These are phyloP conservation scores for Teratosphaeria nubilosa DNA, from an alignment of 2,329 filamentous ascomycete genomes.

Conservation along the genomic window DNA sequence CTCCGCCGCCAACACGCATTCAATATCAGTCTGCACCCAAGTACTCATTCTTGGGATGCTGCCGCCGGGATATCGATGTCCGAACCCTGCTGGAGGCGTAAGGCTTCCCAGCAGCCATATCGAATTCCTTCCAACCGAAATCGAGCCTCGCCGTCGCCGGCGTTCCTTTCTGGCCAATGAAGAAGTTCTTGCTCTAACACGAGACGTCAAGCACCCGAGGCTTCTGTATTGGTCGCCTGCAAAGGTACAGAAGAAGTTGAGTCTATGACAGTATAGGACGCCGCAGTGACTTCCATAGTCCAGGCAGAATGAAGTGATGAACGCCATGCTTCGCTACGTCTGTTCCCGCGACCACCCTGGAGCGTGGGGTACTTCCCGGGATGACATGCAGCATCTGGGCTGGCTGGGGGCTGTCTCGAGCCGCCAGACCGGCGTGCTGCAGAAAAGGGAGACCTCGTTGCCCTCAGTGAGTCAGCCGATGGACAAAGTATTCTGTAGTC, in stretches of 20 bases:
- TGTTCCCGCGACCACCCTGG: not conserved
- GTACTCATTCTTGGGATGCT: not conserved
- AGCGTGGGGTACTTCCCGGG: not conserved
- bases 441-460: not conserved
- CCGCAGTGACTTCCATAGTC: not conserved
- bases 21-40: not conserved
- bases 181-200: not conserved
- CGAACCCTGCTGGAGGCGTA: not conserved
- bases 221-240: not conserved
- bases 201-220: not conserved
- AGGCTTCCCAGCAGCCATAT: not conserved
- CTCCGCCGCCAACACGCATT: not conserved
- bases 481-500: not conserved
- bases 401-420: not conserved
- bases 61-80: not conserved
- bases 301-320: not conserved
- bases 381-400: not conserved
- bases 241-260: not conserved
- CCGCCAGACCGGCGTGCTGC: not conserved
- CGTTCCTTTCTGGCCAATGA: not conserved
- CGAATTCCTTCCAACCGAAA: not conserved
- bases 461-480: not conserved
- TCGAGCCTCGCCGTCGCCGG: not conserved
- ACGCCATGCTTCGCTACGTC: not conserved
- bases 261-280: not conserved